phyloP scores from a whole-genome alignment of 2,329 filamentous ascomycete species.

The Fusarium chlamydosporum region DNA sequence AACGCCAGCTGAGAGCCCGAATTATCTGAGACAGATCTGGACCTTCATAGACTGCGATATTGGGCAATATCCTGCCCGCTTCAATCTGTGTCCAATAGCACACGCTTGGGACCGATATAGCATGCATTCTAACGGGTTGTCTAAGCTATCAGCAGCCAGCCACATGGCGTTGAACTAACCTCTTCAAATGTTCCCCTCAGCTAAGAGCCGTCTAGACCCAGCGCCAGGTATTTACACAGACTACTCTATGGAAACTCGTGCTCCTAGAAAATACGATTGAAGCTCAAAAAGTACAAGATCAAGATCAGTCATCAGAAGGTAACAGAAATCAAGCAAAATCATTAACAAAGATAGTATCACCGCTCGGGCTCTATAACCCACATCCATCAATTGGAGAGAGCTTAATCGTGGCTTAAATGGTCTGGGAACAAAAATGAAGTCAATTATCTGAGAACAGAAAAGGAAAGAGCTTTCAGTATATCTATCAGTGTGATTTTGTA shows the following conservation, averaged over 20 bases:
- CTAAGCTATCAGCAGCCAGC: constrained; percentile 5
- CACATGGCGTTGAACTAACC: constrained; percentile 5
- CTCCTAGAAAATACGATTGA: constrained; percentile 51
- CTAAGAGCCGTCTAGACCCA: background rate
- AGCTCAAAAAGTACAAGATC: constrained; percentile 64
- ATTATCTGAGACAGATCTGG: constrained; percentile 11
- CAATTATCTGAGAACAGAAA: no score
- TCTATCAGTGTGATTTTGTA: constrained; percentile 56
- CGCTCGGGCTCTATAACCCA: constrained; percentile 43
- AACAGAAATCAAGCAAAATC: constrained; percentile 60
- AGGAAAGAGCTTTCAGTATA: background rate
- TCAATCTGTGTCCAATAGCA: constrained; percentile 4
- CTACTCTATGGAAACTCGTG: no score
- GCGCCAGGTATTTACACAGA: no score
- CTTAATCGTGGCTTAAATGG: constrained; percentile 63
- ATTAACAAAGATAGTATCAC: constrained; percentile 52
- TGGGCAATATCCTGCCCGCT: constrained; percentile 1
- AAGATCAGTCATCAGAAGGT: constrained; percentile 62
- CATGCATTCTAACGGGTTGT: constrained; percentile 1
- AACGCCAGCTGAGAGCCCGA: constrained; percentile 3
- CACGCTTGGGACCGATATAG: constrained; percentile 1
- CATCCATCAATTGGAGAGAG: constrained; percentile 58
- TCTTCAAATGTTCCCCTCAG: constrained; percentile 9
- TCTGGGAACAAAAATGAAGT: constrained; percentile 51
- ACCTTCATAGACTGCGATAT: background rate